Evolutionary conservation across 2,329 filamentous ascomycete genomes (phyloP), one percentile per base, ranked within the genome.

Genomic region (Uncinocarpus reesii): DNA sequence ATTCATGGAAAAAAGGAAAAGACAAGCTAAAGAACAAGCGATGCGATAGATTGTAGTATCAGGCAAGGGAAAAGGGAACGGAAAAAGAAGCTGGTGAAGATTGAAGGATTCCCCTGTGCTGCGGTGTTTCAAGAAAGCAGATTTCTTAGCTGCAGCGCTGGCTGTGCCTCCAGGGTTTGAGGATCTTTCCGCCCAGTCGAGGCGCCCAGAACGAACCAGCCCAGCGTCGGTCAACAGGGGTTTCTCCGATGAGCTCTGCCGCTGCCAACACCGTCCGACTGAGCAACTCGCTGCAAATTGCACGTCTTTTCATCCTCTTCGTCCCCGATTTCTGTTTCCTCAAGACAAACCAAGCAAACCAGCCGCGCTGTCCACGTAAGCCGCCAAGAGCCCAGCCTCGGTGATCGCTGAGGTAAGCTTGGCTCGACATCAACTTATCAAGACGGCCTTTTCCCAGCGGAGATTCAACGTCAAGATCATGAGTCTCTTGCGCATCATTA

Each of bases 351-450:
- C n/a, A n/a, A n/a, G n/a, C n/a, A n/a, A n/a, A n/a, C n/a, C n/a
- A n/a, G n/a, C n/a, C n/a, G 7, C 18, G 8, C 31, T 38, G 43
- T 45, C 43, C 43, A 46, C 43, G 43, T 31, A 46, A 46, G 36
- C 32, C 18, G 34, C 43, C 43, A 46, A 46, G 43, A 32, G 20
- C 15, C 15, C 42, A 20, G 31, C 42, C 42, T 10, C n/a, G 23
- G n/a, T 24, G 35, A 37, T 46, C 43, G 7, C 13, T 45, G 24
- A 36, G 6, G 7, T 37, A 45, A 44, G 18, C 31, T 15, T 29
- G 23, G 38, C 38, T 42, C 24, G 40, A 2, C 32, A 13, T 35
- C 26, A 28, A 28, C 11, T 11, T 6, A 28, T 16, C n/a, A n/a
- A n/a, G n/a, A n/a, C n/a, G n/a, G n/a, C n/a, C n/a, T 21, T 23